A percentile compares a stretch with the other conserved stretches of the same genome.
Conservation (phyloP, 208 protist species). For the Leishmania turanica region DNA sequence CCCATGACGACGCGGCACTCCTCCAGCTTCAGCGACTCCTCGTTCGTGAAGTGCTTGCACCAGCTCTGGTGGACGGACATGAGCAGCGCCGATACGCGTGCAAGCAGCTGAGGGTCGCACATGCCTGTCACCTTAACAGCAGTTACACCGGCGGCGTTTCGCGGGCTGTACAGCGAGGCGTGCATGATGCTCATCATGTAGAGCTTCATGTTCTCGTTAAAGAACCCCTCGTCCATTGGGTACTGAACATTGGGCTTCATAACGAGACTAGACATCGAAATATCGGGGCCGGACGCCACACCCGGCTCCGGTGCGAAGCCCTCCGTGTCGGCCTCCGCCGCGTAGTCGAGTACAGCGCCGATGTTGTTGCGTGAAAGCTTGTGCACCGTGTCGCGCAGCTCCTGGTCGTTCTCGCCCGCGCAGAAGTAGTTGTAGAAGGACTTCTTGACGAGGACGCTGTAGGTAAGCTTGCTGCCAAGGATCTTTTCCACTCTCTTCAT, state of each 20-base stretch:
- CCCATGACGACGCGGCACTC: constrained; percentile 90
- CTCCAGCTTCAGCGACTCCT: constrained; percentile 69
- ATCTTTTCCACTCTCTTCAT: constrained; percentile 75
- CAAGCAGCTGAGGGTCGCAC: constrained; percentile 91
- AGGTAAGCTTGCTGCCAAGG: constrained; percentile 74
- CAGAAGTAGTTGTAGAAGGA: constrained; percentile 96
- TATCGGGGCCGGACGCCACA: constrained; percentile 45
- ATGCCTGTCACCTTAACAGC: constrained; percentile 94
- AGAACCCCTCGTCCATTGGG: constrained; percentile 55
- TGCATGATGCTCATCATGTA: constrained; percentile 93
- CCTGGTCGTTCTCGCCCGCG: constrained; percentile 92
- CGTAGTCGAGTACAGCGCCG: constrained; percentile 95
- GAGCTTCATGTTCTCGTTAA: constrained; percentile 93
- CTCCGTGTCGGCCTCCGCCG: constrained; percentile 90
- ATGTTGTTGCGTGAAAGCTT: constrained; percentile 73
- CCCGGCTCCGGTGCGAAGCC: constrained; percentile 73
- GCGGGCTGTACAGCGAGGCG: constrained; percentile 67
- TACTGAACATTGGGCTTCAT: constrained; percentile 74
- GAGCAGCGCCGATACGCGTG: constrained; percentile 86
- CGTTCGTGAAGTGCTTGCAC: constrained; percentile 75
- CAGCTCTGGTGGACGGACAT: constrained; percentile 89
- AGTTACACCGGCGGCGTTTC: constrained; percentile 60
- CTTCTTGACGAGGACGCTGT: constrained; percentile 76
- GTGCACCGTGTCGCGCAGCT: constrained; percentile 78
- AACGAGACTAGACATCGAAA: constrained; percentile 74